These are phyloP conservation scores for Neofusicoccum ribis DNA, from an alignment of 2,329 filamentous ascomycete genomes.

Conservation along the genomic window DNA sequence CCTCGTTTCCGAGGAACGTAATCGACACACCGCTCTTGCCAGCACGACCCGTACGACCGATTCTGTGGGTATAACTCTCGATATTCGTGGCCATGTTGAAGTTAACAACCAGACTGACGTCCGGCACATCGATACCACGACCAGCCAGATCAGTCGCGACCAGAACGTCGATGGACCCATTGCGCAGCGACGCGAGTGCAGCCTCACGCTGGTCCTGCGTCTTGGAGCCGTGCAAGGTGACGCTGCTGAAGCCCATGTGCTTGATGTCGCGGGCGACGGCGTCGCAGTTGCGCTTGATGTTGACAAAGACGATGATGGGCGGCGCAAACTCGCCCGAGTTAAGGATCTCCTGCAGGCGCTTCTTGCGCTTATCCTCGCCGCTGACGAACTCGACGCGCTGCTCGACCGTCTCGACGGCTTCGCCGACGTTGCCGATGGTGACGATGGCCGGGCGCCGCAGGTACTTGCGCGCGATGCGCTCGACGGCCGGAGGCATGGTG, in stretches of 20 bases:
- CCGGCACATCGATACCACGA: constrained; percentile 94
- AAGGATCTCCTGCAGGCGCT: constrained; percentile 89
- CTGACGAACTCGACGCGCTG: constrained; percentile 90
- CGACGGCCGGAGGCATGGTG: constrained; percentile 90
- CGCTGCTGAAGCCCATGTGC: constrained; percentile 83
- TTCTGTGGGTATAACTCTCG: constrained; percentile 98
- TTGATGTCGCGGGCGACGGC: constrained; percentile 93
- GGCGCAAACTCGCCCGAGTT: constrained; percentile 75
- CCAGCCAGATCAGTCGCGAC: constrained; percentile 95
- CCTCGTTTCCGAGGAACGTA: constrained; percentile 90
- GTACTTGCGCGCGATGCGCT: constrained; percentile 96
- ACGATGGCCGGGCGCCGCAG: constrained; percentile 89
- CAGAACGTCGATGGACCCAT: constrained; percentile 78
- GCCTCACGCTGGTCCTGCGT: constrained; percentile 97
- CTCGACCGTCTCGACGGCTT: constrained; percentile 96
- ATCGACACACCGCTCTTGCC: constrained; percentile 96
- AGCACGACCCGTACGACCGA: constrained; percentile 98
- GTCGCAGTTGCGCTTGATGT: constrained; percentile 99
- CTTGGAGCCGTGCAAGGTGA: constrained; percentile 92
- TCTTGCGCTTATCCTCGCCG: constrained; percentile 95
- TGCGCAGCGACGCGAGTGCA: constrained; percentile 80
- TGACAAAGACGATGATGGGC: constrained; percentile 98
- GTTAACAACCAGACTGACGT: constrained; percentile 94
- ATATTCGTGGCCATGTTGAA: constrained; percentile 98
- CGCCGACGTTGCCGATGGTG: constrained; percentile 89